A percentile compares a stretch with the other conserved stretches of the same genome.
Evolutionary conservation across 441 rosid genomes (phyloP).

Genomic region (Mallotus repandus): DNA sequence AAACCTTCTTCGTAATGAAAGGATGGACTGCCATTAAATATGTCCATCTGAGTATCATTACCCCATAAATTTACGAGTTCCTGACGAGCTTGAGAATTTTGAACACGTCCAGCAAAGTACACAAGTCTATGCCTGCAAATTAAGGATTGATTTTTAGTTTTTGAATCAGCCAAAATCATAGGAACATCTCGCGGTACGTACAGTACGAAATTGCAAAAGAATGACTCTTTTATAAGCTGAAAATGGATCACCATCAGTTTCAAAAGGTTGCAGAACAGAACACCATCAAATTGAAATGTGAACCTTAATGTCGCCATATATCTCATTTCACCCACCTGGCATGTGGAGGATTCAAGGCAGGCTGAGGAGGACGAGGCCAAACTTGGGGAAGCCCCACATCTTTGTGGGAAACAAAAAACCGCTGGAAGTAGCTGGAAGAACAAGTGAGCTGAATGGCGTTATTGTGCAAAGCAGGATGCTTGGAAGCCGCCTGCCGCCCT

Average conservation of each 20-base stretch:
- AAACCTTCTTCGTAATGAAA: slow-evolving; percentile 42
- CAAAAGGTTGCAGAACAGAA: not conserved
- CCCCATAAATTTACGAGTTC: slow-evolving; percentile 34
- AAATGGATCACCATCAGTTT: too few relatives aligned
- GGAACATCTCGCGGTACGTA: not conserved
- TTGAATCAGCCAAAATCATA: too few relatives aligned
- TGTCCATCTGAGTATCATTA: slow-evolving; percentile 34
- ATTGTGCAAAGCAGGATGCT: slow-evolving; percentile 29
- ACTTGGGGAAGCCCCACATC: slow-evolving; percentile 46
- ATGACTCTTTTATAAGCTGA: not conserved
- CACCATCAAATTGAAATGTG: not conserved
- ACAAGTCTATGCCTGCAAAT: slow-evolving; percentile 39
- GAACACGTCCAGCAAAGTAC: slow-evolving; percentile 39
- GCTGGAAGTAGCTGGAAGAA: slow-evolving; percentile 45
- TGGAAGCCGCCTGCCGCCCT: slow-evolving; percentile 36
- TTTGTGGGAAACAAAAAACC: slow-evolving; percentile 38
- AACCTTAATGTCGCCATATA: not conserved
- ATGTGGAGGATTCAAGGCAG: slow-evolving; percentile 32
- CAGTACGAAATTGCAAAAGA: not conserved
- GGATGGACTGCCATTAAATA: slow-evolving; percentile 26
- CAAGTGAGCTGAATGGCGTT: slow-evolving; percentile 46
- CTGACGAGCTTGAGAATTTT: slow-evolving; percentile 37
- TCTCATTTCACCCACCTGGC: slow-evolving; percentile 23
- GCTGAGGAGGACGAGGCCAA: slow-evolving; percentile 36
- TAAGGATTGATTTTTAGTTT: too few relatives aligned